phyloP scores from a whole-genome alignment of 2,329 filamentous ascomycete genomes.

The Colletotrichum sp. region DNA sequence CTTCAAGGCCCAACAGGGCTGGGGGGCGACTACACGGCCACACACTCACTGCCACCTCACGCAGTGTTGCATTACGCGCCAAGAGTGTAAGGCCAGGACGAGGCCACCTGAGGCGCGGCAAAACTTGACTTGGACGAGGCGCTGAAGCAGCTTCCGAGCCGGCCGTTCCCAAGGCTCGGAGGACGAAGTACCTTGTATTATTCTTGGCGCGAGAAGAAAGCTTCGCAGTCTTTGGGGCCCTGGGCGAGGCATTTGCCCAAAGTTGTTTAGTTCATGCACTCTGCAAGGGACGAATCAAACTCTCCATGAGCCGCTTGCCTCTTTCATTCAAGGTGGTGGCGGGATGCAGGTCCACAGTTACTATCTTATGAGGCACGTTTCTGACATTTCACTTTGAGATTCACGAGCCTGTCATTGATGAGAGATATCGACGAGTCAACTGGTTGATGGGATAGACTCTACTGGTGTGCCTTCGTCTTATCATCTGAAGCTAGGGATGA shows the following conservation, averaged over 20 bases:
- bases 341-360: background rate
- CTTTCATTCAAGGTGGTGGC: background rate
- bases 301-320: background rate
- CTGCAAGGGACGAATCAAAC: background rate
- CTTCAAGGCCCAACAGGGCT: background rate
- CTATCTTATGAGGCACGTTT: conserved; percentile 5
- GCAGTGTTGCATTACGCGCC: background rate
- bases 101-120: background rate
- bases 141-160: background rate
- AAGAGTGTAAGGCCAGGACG: background rate
- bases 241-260: background rate
- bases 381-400: conserved; percentile 1
- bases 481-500: conserved; percentile 16
- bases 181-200: background rate
- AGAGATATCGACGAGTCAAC: background rate
- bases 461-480: conserved; percentile 2
- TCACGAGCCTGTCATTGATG: background rate
- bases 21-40: background rate
- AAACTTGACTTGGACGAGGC: background rate
- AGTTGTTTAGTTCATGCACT: background rate
- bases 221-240: background rate
- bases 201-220: background rate
- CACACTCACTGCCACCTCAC: background rate
- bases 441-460: background rate
- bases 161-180: background rate